A percentile compares a stretch with the other conserved stretches of the same genome.
Conservation (phyloP, 2,329 filamentous ascomycete species). For the Stachybotrys chartarum region DNA sequence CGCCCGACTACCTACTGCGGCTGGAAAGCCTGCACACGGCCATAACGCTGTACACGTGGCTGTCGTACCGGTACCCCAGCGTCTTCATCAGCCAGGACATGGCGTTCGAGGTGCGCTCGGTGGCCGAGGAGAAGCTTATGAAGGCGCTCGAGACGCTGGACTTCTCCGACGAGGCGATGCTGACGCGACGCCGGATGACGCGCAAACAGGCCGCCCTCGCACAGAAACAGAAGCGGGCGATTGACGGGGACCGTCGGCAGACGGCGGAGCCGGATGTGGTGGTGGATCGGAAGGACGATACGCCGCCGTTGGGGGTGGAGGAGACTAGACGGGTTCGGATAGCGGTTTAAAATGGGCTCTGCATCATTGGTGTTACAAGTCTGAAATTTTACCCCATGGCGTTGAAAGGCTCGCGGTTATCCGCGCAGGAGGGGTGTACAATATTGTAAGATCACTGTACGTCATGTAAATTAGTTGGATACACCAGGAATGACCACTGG, state of each 20-base stretch:
- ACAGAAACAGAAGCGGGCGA: constrained; percentile 5
- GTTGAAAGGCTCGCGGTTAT: no score
- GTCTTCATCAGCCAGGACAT: constrained; percentile 70
- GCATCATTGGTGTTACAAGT: no score
- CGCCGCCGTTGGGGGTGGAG: constrained; percentile 3
- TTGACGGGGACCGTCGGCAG: constrained; percentile 8
- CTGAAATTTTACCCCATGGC: no score
- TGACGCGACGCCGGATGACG: constrained; percentile 13
- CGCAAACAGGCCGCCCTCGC: constrained; percentile 11
- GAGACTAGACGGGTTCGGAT: background rate
- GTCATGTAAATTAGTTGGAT: no score
- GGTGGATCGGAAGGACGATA: constrained; percentile 10
- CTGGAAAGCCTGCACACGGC: constrained; percentile 77
- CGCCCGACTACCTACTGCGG: constrained; percentile 50
- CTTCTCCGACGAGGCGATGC: constrained; percentile 28
- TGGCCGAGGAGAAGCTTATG: constrained; percentile 70
- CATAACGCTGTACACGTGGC: constrained; percentile 84
- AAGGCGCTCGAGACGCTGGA: constrained; percentile 41
- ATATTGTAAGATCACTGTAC: no score
- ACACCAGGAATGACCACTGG: no score
- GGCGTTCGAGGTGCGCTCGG: constrained; percentile 69
- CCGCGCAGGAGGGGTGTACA: no score
- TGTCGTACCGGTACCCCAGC: constrained; percentile 81
- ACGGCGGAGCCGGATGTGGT: background rate
- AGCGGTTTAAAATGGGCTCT: no score